A percentile compares a stretch with the other conserved stretches of the same genome.
Conservation (phyloP, 345 rosid genomes). For the Salix udensis region DNA sequence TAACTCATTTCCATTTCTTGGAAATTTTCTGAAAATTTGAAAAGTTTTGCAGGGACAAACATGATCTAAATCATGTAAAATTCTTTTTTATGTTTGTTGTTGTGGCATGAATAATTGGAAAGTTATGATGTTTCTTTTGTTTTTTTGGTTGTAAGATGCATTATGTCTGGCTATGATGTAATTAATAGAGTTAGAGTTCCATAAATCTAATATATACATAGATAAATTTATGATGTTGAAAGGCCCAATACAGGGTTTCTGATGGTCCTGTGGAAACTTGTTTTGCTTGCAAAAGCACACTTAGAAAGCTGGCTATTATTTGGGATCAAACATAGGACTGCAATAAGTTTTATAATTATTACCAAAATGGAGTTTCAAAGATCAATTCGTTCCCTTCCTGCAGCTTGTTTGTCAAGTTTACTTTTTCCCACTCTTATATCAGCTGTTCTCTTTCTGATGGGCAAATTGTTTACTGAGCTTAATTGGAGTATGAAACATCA, state of each 20-base stretch:
- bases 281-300: background rate
- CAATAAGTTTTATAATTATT: background rate
- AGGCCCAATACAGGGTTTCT: background rate
- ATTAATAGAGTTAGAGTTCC: background rate
- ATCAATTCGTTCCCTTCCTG: background rate
- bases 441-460: background rate
- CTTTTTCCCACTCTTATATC: background rate
- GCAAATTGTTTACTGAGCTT: background rate
- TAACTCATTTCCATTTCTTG: background rate
- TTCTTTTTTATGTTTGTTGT: background rate
- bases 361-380: background rate
- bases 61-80: background rate
- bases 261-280: background rate
- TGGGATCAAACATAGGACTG: background rate
- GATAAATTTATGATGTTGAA: too few relatives aligned
- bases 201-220: too few relatives aligned
- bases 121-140: too few relatives aligned
- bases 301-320: background rate
- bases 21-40: background rate
- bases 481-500: background rate
- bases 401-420: constrained; percentile 2
- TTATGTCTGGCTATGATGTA: background rate
- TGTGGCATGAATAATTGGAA: background rate
- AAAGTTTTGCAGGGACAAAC: background rate
- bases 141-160: background rate